phyloP scores from a whole-genome alignment of 2,329 filamentous ascomycete species.

The Fusarium succisae region DNA sequence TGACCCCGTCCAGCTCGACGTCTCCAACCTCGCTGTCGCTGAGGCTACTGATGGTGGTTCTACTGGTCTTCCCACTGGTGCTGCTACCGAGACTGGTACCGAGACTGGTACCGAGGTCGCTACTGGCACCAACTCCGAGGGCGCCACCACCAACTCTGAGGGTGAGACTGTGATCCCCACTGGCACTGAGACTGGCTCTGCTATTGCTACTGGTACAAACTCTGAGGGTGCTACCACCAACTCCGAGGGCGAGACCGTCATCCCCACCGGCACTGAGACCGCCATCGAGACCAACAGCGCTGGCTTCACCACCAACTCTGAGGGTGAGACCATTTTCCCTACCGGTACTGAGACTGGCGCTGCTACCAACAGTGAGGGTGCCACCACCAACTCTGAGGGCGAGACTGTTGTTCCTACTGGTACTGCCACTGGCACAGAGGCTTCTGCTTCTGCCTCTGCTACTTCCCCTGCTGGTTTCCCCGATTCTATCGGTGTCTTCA shows the following conservation, averaged over 20 bases:
- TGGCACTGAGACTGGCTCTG: neutral
- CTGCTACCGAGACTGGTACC: slow-evolving; percentile 1
- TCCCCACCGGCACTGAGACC: slow-evolving; percentile 21
- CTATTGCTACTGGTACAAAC: neutral
- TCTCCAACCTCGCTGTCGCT: slow-evolving; percentile 10
- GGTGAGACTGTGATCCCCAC: neutral
- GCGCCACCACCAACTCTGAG: slow-evolving; percentile 2
- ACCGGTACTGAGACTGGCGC: neutral
- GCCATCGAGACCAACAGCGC: slow-evolving; percentile 24
- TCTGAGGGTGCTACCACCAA: neutral
- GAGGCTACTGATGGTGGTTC: neutral
- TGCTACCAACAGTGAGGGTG: neutral
- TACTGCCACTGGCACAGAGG: slow-evolving; percentile 34
- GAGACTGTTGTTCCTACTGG: neutral
- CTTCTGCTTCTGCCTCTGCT: slow-evolving; percentile 36
- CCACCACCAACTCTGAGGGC: neutral
- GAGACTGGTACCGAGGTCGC: slow-evolving; percentile 29
- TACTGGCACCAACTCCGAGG: neutral
- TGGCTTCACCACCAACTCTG: neutral
- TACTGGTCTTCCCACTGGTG: neutral
- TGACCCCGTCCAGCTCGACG: neutral
- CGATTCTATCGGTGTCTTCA: slow-evolving; percentile 25
- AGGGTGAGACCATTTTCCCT: slow-evolving; percentile 34
- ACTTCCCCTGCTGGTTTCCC: slow-evolving; percentile 28
- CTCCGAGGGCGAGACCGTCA: slow-evolving; percentile 26